phyloP scores from a whole-genome alignment of 176 grass and related monocot species.

The Tillandsia fasciculata region DNA sequence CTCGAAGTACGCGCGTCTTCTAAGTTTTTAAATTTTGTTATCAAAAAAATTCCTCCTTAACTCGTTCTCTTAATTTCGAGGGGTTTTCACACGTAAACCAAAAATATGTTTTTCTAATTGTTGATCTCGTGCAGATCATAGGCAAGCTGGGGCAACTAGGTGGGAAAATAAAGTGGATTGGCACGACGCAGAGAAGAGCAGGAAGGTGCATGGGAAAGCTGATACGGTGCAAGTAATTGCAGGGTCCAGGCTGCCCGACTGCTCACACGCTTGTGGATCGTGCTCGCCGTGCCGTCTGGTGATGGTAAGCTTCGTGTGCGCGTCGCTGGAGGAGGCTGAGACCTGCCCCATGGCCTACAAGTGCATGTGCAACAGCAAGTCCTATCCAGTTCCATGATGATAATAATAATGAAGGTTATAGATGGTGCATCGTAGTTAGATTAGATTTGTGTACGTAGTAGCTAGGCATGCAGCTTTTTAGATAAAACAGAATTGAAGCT shows the following conservation, averaged over 20 bases:
- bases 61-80: not conserved
- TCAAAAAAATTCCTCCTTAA: not conserved
- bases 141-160: not conserved
- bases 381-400: slow-evolving; percentile 16
- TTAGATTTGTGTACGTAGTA: too few relatives aligned
- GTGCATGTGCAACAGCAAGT: slow-evolving; percentile 23
- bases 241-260: slow-evolving; percentile 13
- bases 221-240: not conserved
- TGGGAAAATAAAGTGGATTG: not conserved
- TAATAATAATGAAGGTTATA: not conserved
- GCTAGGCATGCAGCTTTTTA: too few relatives aligned
- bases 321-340: slow-evolving; percentile 3
- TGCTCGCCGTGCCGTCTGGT: slow-evolving; percentile 18
- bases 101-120: not conserved
- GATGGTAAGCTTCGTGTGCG: slow-evolving; percentile 24
- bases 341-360: slow-evolving; percentile 22
- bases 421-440: too few relatives aligned
- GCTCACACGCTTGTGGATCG: slow-evolving; percentile 16
- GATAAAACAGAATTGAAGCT: too few relatives aligned
- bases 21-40: not conserved
- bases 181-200: not conserved
- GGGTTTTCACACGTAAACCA: not conserved
- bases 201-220: not conserved
- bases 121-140: not conserved
- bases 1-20: not conserved